Base-by-base conservation (phyloP, 2,329 filamentous ascomycete genomes). In the Emmonsiellopsis sp. region DNA sequence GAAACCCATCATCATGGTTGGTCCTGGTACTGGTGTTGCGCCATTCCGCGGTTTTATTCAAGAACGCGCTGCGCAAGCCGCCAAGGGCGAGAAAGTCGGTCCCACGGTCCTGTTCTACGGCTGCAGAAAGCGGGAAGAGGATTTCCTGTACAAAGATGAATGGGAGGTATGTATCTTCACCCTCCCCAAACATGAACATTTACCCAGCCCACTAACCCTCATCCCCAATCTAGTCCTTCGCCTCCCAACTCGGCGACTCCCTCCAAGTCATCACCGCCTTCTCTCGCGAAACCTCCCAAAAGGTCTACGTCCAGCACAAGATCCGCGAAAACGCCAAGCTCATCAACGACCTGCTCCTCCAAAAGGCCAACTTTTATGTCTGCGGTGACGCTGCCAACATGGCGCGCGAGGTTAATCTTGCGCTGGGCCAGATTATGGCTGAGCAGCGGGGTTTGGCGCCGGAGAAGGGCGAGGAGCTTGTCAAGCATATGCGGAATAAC, bases 321-420 rank as follows among this genome's bases (percentile, higher is more conserved):
- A 79, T 98, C 56, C 86, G 87, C 73, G 89, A 97, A 71, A 79
- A 84, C 50, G 84, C 87, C 55, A 81, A 87, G 64, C 83, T 95
- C 63, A 80, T 98, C 73, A 92, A 95, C 73, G 84, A 92, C 59
- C 82, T 98, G 1, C 79, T 98, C 8, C 79, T 86, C 61, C 79
- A 90, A 71, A 85, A 85, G 66, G 93, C 89, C 5, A 96, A 93
- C 73, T 91, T 98, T 70, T 98, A 98, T 70, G 92, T 98, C 55
- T 98, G 94, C 65, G 93, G 93, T 74, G 93, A 98, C 68, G 94
- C 94, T 0, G 88, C 93, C 54, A 91, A 95, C 76, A 96, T 96
- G 91, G 91, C 91, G 46, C 85, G 91, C 54, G 91, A 95, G 69
- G 90, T 96, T 65, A 96, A 94, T 69, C 78, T 85, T 26, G 83